These are phyloP conservation scores for Metschnikowia cerradonensis DNA, from an alignment of 805 yeast genomes.

Conservation along the genomic window DNA sequence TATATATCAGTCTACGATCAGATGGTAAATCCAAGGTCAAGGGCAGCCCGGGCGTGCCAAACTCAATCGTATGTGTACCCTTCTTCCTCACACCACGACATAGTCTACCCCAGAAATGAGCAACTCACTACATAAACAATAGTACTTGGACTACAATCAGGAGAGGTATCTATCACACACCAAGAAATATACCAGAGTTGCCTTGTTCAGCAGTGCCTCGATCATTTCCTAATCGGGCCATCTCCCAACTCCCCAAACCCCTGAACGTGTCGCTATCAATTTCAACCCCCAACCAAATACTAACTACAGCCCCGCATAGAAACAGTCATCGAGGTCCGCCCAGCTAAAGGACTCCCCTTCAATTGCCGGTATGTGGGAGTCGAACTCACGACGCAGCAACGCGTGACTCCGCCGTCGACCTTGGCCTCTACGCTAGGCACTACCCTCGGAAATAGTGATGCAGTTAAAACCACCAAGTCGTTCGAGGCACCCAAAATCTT, in stretches of 20 bases:
- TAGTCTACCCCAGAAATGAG: too few relatives aligned
- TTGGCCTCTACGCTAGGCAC: constrained; percentile 26
- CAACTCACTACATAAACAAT: too few relatives aligned
- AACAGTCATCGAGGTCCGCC: constrained; percentile 52
- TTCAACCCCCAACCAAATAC: constrained; percentile 2
- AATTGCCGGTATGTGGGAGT: constrained; percentile 46
- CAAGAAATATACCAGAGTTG: too few relatives aligned
- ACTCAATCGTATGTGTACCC: constrained; percentile 35
- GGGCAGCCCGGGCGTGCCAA: constrained; percentile 69
- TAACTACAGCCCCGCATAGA: constrained; percentile 50
- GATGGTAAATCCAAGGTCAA: constrained; percentile 50
- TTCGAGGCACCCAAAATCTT: constrained; percentile 34
- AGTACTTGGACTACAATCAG: too few relatives aligned
- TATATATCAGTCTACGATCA: constrained; percentile 41
- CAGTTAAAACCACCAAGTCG: constrained; percentile 30
- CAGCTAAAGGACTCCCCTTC: constrained; percentile 46
- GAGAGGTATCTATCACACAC: too few relatives aligned
- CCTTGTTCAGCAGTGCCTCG: too few relatives aligned
- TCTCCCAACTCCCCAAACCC: not conserved
- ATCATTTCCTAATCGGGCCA: too few relatives aligned
- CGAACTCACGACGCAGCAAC: constrained; percentile 48
- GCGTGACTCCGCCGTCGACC: constrained; percentile 38
- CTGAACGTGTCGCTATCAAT: not conserved
- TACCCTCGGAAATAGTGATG: constrained; percentile 18
- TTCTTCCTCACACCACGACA: not conserved